Evolutionary conservation across 352 stramenopile species (phyloP).

Genomic region (Pythium coloratum): DNA sequence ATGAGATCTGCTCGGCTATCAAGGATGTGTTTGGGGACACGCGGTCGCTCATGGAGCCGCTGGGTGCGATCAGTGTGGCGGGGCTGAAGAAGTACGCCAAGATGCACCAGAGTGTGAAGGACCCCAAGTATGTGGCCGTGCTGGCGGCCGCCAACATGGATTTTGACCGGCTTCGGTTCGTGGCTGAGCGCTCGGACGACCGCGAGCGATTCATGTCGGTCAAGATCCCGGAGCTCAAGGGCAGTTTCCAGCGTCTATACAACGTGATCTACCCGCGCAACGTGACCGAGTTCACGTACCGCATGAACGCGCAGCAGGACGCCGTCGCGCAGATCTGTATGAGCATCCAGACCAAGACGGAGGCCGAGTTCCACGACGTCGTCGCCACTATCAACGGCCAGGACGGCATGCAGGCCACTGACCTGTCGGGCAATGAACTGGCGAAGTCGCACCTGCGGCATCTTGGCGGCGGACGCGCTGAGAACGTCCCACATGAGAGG

Average conservation of each 20-base stretch:
- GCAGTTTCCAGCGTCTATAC: slow-evolving; percentile 88
- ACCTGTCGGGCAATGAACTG: slow-evolving; percentile 96
- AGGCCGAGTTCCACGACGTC: slow-evolving; percentile 60
- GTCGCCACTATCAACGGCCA: slow-evolving; percentile 66
- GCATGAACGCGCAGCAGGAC: slow-evolving; percentile 78
- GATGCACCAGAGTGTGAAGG: slow-evolving; percentile 36
- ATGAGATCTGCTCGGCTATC: slow-evolving; percentile 94
- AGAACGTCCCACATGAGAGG: slow-evolving; percentile 89
- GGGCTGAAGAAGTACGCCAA: slow-evolving; percentile 95
- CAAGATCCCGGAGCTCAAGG: slow-evolving; percentile 95
- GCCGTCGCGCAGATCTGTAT: slow-evolving; percentile 92
- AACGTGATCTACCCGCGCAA: slow-evolving; percentile 79
- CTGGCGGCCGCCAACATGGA: slow-evolving; percentile 99
- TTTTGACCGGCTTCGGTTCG: slow-evolving; percentile 98
- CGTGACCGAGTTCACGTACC: slow-evolving; percentile 98
- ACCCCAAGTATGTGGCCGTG: slow-evolving; percentile 92
- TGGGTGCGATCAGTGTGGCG: slow-evolving; percentile 93
- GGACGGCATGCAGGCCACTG: slow-evolving; percentile 87
- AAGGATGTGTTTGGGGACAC: slow-evolving; percentile 94
- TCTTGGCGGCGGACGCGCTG: slow-evolving; percentile 90
- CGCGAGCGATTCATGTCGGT: slow-evolving; percentile 95
- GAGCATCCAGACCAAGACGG: slow-evolving; percentile 92
- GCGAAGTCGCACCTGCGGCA: slow-evolving; percentile 96
- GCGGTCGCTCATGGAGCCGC: slow-evolving; percentile 94
- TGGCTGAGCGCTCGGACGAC: slow-evolving; percentile 91